Percentiles rank a stretch among this genome's conserved stretches.
phyloP scores from a whole-genome alignment of 768 basidiomycete species.

The Tylopilus vinaceipallidus region DNA sequence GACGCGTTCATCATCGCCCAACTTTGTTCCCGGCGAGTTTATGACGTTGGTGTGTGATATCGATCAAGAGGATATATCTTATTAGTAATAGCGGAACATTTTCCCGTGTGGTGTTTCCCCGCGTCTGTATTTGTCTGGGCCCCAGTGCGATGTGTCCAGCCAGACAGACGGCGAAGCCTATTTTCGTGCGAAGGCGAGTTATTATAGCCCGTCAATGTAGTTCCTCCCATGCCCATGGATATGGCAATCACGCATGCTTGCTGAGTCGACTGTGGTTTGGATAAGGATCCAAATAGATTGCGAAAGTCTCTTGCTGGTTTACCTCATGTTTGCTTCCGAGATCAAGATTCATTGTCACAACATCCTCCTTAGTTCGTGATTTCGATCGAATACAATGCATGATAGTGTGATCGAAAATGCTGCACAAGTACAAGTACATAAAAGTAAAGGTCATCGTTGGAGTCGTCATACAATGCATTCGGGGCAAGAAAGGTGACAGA shows the following conservation, averaged over 20 bases:
- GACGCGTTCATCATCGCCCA: neutral
- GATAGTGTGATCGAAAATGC: neutral
- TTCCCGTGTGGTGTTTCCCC: neutral
- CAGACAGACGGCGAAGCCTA: too few relatives aligned
- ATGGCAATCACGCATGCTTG: neutral
- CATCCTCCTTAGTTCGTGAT: neutral
- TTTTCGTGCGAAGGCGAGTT: neutral
- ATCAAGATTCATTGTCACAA: neutral
- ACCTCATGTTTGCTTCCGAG: neutral
- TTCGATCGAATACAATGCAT: slow-evolving; percentile 1
- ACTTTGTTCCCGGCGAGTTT: neutral
- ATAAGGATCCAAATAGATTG: neutral
- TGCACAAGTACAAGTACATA: neutral
- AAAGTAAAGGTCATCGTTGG: neutral
- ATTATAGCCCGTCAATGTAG: neutral
- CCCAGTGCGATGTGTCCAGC: neutral
- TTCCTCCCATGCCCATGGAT: neutral
- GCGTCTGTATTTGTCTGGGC: neutral
- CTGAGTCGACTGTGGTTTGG: neutral
- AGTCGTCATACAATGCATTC: neutral
- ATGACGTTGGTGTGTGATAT: too few relatives aligned
- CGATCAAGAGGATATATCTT: neutral
- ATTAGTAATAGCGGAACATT: slow-evolving; percentile 1
- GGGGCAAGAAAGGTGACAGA: neutral
- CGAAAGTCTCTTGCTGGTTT: neutral